phyloP scores from a whole-genome alignment of 2,329 filamentous ascomycete genomes.

The Calonectria fujianensis region DNA sequence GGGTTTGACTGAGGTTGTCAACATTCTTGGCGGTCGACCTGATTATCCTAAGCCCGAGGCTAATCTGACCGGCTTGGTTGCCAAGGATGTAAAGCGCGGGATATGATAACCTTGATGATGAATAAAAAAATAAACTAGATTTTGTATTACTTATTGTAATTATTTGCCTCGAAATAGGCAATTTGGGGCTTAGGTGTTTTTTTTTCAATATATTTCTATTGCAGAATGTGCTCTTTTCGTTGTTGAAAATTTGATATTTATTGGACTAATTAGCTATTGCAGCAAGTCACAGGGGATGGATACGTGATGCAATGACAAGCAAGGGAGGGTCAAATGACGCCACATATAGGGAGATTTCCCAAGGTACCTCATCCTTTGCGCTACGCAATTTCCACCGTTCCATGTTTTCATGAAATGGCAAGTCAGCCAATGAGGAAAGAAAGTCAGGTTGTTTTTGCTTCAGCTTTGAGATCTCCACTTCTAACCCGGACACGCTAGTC shows the following conservation, averaged over 20 bases:
- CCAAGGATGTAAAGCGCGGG: constrained; percentile 78
- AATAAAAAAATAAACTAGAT: constrained; percentile 1
- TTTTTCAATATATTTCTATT: not conserved
- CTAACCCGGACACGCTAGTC: not conserved
- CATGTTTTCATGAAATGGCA: not conserved
- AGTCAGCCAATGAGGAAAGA: not conserved
- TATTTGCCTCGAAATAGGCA: not conserved
- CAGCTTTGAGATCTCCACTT: not conserved
- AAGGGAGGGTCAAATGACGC: not conserved
- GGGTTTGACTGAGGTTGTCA: constrained; percentile 85
- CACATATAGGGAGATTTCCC: not conserved
- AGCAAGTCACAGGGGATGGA: not conserved
- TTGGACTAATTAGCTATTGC: not conserved
- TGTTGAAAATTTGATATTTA: not conserved
- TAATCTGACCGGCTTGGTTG: constrained; percentile 70
- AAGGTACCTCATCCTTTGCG: not conserved
- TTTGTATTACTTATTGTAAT: constrained; percentile 5
- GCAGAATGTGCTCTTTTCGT: not conserved
- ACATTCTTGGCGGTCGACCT: constrained; percentile 87
- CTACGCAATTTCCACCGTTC: not conserved
- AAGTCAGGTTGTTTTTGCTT: not conserved
- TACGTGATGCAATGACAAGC: not conserved
- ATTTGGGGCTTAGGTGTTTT: not conserved
- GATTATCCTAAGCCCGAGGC: constrained; percentile 69
- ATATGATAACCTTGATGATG: constrained; percentile 45